Evolutionary conservation across 805 yeast species (phyloP), one percentile per base, ranked within the genome.

Genomic region (Yarrowia deformans): DNA sequence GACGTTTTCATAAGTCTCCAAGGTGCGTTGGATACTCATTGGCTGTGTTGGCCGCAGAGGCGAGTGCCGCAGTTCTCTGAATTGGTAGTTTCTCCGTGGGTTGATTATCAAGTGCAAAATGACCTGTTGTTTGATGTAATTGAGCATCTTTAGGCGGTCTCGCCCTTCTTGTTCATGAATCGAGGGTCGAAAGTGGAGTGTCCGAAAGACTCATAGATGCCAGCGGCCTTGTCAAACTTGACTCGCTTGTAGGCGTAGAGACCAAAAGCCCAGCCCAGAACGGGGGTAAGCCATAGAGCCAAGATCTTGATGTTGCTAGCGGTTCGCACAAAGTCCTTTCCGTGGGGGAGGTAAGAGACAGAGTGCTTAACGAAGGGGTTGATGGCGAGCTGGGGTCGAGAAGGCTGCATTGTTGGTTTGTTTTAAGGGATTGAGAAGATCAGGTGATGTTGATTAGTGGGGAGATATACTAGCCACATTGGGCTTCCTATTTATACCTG

Each of bases 211-310:
- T 49, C 23, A 56, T 16, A 48, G 48, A 63, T 37, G 14, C 68
- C 68, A 14, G 68, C 68, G 29, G 37, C 29, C 68, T 63, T 63
- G 56, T 63, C 68, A 49, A 48, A 37, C 55, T 48, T 63, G 68
- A 63, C 68, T 63, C 68, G 55, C 56, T 63, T 63, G 56, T 63
- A 63, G 56, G 68, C 68, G 48, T 63, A 63, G 55, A 48, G 13
- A 37, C 32, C 68, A 16, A 63, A 63, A 49, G 68, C 68, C 68
- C 68, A 63, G 55, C 68, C 68, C 37, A 63, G 56, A 63, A 48
- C 32, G 16, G 68, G 68, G 56, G 68, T 63, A 18, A 63, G 46
- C 55, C 68, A 48, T 39, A 63, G 56, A 34, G 46, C 37, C 9
- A 37, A 16, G 13, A 14, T 10, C 29, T 29, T 46, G 18, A 63